Evolutionary conservation across 1,139 yeast species (phyloP).

Genomic region (Pichia sp.): DNA sequence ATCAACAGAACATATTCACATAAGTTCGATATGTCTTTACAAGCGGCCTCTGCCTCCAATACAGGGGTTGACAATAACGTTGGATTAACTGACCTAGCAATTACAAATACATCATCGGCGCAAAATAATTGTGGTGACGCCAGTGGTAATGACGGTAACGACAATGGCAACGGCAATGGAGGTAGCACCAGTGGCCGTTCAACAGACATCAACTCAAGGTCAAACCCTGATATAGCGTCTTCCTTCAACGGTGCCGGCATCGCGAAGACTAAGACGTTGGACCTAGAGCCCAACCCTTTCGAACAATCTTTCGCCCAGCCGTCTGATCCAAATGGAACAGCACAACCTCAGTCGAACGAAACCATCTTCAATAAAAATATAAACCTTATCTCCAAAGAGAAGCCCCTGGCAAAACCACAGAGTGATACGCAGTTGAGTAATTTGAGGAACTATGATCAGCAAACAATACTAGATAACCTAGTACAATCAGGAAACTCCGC

Average conservation of each 20-base stretch:
- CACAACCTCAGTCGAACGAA: conserved; percentile 1
- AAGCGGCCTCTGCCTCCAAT: no score
- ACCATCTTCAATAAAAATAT: conserved; percentile 5
- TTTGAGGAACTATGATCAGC: conserved; percentile 1
- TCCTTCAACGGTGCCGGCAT: not conserved
- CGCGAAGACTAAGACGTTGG: conserved; percentile 15
- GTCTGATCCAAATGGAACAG: conserved; percentile 4
- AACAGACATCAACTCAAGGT: no score
- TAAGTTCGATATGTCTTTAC: no score
- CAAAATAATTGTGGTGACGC: no score
- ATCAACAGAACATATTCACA: no score
- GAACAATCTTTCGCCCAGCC: conserved; percentile 85
- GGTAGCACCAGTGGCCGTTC: no score
- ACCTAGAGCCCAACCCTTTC: conserved; percentile 87
- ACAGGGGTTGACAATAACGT: no score
- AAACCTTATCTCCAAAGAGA: not conserved
- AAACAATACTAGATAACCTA: conserved; percentile 3
- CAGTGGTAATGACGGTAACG: no score
- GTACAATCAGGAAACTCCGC: not conserved
- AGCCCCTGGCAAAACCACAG: conserved; percentile 7
- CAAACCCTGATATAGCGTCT: conserved; percentile 8
- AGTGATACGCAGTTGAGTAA: conserved; percentile 9
- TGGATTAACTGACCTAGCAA: no score
- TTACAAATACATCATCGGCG: no score
- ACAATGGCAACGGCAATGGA: no score